These are phyloP conservation scores for Cladosporium colombiae DNA, from an alignment of 2,329 filamentous ascomycete species.

Conservation along the genomic window DNA sequence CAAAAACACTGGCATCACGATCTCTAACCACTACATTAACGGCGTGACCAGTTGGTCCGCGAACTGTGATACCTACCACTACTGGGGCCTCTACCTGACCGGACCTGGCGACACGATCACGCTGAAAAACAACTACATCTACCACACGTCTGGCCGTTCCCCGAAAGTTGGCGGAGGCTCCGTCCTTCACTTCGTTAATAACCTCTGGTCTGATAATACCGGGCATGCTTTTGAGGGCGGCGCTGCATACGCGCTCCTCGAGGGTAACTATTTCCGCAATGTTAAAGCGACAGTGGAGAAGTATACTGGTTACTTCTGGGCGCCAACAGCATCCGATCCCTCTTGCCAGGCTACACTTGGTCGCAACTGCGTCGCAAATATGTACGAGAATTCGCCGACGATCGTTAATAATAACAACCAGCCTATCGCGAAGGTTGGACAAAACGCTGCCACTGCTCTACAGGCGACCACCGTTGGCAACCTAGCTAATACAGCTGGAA, in stretches of 20 bases:
- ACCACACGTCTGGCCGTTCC: slow-evolving; percentile 67
- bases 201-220: slow-evolving; percentile 58
- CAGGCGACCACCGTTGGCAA: too few species aligned
- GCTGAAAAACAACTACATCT: slow-evolving; percentile 62
- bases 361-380: slow-evolving; percentile 54
- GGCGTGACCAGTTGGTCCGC: slow-evolving; percentile 57
- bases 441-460: too few species aligned
- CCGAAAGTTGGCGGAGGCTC: slow-evolving; percentile 57
- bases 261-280: slow-evolving; percentile 35
- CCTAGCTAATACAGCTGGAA: too few species aligned
- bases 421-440: too few species aligned
- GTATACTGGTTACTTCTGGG: slow-evolving; percentile 55
- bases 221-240: slow-evolving; percentile 59
- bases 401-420: too few species aligned
- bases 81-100: slow-evolving; percentile 61
- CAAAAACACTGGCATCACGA: slow-evolving; percentile 57
- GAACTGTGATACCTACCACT: slow-evolving; percentile 60
- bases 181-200: slow-evolving; percentile 61
- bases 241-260: slow-evolving; percentile 26
- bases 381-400: slow-evolving; percentile 22
- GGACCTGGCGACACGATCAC: slow-evolving; percentile 60
- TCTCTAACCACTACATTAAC: slow-evolving; percentile 63
- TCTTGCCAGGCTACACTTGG: slow-evolving; percentile 41
- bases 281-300: too few species aligned
- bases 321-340: slow-evolving; percentile 17